phyloP scores from a whole-genome alignment of 1,139 yeast genomes.

The Magnusiomyces paraingens region DNA sequence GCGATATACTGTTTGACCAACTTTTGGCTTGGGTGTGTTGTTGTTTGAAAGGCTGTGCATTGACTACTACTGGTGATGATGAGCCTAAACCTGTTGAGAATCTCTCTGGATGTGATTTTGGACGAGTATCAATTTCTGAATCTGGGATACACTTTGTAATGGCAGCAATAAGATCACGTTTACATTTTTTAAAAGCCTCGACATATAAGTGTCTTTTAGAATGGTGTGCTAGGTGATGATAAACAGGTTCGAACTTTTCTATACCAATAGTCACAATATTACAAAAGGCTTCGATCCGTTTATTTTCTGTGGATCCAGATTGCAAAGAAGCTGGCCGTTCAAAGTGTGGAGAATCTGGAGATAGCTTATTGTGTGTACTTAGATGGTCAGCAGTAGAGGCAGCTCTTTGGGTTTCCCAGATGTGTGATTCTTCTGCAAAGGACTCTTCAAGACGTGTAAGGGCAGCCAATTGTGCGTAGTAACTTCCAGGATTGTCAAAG shows the following conservation, averaged over 20 bases:
- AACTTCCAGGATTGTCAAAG: neutral
- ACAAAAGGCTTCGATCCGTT: constrained; percentile 4
- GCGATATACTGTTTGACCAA: too few relatives aligned
- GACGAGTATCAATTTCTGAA: neutral
- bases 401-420: constrained; percentile 78
- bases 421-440: neutral
- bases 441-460: neutral
- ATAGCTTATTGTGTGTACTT: neutral
- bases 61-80: too few relatives aligned
- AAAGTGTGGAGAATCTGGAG: too few relatives aligned
- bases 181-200: constrained; percentile 2
- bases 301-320: neutral
- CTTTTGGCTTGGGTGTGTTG: too few relatives aligned
- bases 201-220: constrained; percentile 1
- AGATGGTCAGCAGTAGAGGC: neutral
- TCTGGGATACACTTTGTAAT: constrained; percentile 3
- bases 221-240: neutral
- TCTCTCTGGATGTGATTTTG: neutral
- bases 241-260: neutral
- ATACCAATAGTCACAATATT: neutral
- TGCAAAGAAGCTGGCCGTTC: neutral
- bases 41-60: too few relatives aligned
- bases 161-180: constrained; percentile 1
- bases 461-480: neutral
- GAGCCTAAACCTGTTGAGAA: too few relatives aligned